Percentiles rank a stretch among this genome's conserved stretches.
Conservation (phyloP, 192 early-diverging fungal species). For the Linnemannia zychae region DNA sequence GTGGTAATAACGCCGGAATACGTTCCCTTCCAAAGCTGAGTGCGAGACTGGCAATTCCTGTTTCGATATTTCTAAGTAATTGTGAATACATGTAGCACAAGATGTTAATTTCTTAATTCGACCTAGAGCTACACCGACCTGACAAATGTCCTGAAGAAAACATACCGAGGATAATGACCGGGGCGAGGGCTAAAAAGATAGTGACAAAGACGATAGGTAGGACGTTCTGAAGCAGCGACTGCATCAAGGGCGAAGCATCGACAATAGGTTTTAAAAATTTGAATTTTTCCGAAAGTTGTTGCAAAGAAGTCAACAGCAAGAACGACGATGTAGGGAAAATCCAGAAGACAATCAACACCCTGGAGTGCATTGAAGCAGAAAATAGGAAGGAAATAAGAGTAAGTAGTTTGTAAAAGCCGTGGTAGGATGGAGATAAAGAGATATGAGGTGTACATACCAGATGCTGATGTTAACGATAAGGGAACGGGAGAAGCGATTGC, state of each 20-base stretch:
- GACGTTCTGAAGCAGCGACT: constrained; percentile 66
- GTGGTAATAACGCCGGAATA: constrained; percentile 68
- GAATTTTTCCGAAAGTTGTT: constrained; percentile 61
- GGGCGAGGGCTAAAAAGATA: constrained; percentile 65
- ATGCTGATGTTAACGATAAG: constrained; percentile 62
- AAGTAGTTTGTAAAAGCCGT: too few relatives aligned
- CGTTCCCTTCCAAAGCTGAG: constrained; percentile 68
- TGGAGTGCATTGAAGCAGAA: constrained; percentile 22
- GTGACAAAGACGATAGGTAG: constrained; percentile 71
- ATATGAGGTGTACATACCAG: constrained; percentile 42
- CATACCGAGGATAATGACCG: constrained; percentile 69
- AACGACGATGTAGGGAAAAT: constrained; percentile 72
- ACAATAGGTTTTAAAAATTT: constrained; percentile 63
- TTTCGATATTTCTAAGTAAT: constrained; percentile 66
- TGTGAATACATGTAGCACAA: neutral
- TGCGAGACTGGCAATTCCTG: constrained; percentile 69
- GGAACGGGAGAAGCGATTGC: constrained; percentile 57
- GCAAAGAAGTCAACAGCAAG: constrained; percentile 66
- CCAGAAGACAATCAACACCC: constrained; percentile 75
- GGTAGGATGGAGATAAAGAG: neutral
- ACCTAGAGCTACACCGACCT: too few relatives aligned
- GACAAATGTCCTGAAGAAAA: neutral
- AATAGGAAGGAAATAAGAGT: too few relatives aligned
- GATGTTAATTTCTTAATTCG: neutral
- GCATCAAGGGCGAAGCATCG: constrained; percentile 55